Conservation (phyloP, 257 asterid species). For the Solanum pimpinellifolium region DNA sequence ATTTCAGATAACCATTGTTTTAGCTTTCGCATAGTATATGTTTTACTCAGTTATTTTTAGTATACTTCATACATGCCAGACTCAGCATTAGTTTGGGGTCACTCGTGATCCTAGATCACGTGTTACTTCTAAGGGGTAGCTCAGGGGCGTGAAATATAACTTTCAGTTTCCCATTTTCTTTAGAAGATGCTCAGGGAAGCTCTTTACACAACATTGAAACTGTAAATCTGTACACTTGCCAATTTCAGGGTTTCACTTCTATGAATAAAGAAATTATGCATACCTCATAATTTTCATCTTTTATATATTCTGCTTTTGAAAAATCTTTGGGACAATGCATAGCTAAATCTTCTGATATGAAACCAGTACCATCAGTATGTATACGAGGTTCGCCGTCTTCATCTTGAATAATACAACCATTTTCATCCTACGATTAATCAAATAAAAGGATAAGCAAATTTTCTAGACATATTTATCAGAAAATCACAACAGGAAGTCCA, state of each 20-base stretch:
- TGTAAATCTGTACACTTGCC: background rate
- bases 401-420: constrained; percentile 24
- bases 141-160: no score
- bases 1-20: no score
- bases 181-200: background rate
- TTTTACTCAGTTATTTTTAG: no score
- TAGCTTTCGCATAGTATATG: no score
- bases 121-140: no score
- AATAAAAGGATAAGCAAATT: background rate
- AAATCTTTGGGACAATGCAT: constrained; percentile 51
- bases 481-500: background rate
- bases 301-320: constrained; percentile 19
- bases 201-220: background rate
- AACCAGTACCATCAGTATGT: constrained; percentile 88
- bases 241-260: background rate
- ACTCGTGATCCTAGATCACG: no score
- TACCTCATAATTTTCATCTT: constrained; percentile 43
- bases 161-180: background rate
- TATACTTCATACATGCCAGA: no score
- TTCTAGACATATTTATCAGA: background rate
- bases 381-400: constrained; percentile 51
- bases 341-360: constrained; percentile 70
- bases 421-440: constrained; percentile 31
- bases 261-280: background rate
- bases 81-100: no score